These are phyloP conservation scores for Achlya hypogyna DNA, from an alignment of 352 stramenopile species.

Conservation along the genomic window DNA sequence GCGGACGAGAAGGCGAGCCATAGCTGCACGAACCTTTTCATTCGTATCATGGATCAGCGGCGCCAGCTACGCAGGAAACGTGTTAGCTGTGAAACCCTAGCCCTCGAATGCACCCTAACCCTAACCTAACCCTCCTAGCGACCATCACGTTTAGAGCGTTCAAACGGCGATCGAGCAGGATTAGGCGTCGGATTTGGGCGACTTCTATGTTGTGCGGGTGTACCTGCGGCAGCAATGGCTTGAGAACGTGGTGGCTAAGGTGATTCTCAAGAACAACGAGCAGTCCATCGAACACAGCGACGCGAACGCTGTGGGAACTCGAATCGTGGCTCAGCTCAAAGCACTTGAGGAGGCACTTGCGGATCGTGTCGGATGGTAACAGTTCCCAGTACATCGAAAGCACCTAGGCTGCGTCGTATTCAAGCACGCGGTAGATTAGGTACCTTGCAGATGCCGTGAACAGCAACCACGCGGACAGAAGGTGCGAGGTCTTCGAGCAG, in stretches of 20 bases:
- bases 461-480: conserved; percentile 60
- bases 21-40: conserved; percentile 71
- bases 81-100: background rate
- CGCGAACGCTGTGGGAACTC: conserved; percentile 62
- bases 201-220: too few relatives aligned
- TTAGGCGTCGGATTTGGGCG: background rate
- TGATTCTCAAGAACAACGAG: conserved; percentile 84
- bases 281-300: conserved; percentile 73
- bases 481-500: conserved; percentile 64
- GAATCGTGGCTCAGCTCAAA: conserved; percentile 75
- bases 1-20: conserved; percentile 63
- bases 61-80: conserved; percentile 35
- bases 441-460: conserved; percentile 70
- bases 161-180: background rate
- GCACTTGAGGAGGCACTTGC: conserved; percentile 73
- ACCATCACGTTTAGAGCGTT: background rate
- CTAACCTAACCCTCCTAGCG: too few relatives aligned
- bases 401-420: conserved; percentile 20
- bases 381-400: conserved; percentile 81
- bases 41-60: conserved; percentile 78
- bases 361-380: conserved; percentile 67
- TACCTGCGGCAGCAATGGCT: conserved; percentile 76
- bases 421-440: background rate
- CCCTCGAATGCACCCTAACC: background rate
- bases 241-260: conserved; percentile 74